phyloP scores from a whole-genome alignment of 116 monocot species.

The Posidonia oceanica region DNA sequence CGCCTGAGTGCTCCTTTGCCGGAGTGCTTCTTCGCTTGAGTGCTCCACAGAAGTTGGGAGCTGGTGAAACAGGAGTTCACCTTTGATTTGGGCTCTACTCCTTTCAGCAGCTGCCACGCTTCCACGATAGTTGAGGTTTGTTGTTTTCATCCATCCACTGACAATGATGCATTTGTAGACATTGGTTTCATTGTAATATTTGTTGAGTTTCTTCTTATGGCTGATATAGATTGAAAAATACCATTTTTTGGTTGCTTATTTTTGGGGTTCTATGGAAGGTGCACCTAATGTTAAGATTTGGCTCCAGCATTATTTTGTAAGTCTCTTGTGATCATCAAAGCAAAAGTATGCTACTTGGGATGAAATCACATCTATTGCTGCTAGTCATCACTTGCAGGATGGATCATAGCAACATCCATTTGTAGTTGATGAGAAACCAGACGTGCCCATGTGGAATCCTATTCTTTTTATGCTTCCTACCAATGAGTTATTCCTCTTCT shows the following conservation, averaged over 20 bases:
- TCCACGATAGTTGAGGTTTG: constrained; percentile 61
- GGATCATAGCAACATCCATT: constrained; percentile 53
- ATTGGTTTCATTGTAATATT: neutral
- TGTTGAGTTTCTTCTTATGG: neutral
- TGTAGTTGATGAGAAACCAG: constrained; percentile 53
- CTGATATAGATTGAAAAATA: constrained; percentile 15
- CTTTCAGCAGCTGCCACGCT: constrained; percentile 72
- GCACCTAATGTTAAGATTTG: constrained; percentile 73
- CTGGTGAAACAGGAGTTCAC: constrained; percentile 38
- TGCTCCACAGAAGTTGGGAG: constrained; percentile 17
- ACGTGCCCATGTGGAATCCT: constrained; percentile 94
- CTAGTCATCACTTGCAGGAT: constrained; percentile 28
- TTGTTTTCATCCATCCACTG: neutral
- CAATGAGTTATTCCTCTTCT: constrained; percentile 74
- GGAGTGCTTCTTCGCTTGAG: too few relatives aligned
- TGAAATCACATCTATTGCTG: neutral
- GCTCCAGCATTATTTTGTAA: constrained; percentile 60
- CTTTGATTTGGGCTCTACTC: constrained; percentile 25
- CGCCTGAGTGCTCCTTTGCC: too few relatives aligned
- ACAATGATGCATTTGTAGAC: neutral
- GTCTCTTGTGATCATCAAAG: constrained; percentile 1
- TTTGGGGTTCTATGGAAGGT: constrained; percentile 66
- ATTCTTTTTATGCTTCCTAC: constrained; percentile 86
- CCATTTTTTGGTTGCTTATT: constrained; percentile 49
- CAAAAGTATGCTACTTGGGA: too few relatives aligned